A percentile compares a stretch with the other conserved stretches of the same genome.
Conservation (phyloP, 2,329 filamentous ascomycete species). For the Ophiostoma perfectum region DNA sequence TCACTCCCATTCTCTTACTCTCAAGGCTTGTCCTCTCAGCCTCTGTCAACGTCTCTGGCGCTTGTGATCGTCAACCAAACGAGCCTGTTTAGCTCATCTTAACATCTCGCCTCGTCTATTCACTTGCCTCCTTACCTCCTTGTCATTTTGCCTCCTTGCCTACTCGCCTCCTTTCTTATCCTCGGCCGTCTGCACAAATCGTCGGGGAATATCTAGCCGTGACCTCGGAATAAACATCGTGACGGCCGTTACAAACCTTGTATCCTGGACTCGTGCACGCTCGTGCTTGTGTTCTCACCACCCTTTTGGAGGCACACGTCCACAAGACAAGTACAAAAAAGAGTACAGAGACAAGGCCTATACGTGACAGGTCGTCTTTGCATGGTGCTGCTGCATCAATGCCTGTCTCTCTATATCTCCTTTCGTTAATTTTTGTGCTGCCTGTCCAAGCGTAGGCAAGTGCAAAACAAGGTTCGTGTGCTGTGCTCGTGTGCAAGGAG, state of each 20-base stretch:
- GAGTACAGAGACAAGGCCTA: too few species aligned
- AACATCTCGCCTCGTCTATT: background rate
- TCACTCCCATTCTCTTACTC: too few species aligned
- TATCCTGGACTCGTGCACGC: background rate
- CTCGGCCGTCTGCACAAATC: background rate
- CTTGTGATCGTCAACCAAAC: too few species aligned
- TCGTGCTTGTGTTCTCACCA: background rate
- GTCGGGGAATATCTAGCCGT: conserved; percentile 5
- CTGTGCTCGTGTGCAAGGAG: conserved; percentile 10
- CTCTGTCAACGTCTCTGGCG: background rate
- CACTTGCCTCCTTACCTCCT: background rate
- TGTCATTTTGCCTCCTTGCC: background rate
- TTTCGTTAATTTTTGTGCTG: background rate
- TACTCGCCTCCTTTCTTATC: background rate
- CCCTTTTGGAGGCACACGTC: too few species aligned
- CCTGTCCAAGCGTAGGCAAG: background rate
- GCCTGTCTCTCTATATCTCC: conserved; percentile 1
- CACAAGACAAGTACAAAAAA: too few species aligned
- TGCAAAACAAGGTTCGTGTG: background rate
- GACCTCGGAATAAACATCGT: conserved; percentile 2
- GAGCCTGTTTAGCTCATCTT: too few species aligned
- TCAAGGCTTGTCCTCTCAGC: background rate
- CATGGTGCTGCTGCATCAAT: background rate
- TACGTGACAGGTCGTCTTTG: conserved; percentile 9
- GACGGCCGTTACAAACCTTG: conserved; percentile 5